These are phyloP conservation scores for Colletotrichum sp. DNA, from an alignment of 2,329 filamentous ascomycete species.

Conservation along the genomic window DNA sequence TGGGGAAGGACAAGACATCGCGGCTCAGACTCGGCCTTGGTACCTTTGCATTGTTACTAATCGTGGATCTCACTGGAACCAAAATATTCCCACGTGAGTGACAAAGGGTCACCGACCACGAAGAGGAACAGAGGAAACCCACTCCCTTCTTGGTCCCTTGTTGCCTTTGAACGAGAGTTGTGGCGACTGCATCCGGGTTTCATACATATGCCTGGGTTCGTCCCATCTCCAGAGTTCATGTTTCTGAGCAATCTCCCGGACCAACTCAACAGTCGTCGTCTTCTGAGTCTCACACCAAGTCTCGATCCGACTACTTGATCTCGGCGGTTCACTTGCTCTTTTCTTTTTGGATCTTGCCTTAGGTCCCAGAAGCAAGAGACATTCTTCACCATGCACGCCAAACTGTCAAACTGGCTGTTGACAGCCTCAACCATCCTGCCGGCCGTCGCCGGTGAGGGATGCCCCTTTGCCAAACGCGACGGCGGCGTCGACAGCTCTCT, in stretches of 20 bases:
- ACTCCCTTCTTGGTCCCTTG: not conserved
- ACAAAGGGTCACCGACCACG: not conserved
- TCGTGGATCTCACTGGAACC: not conserved
- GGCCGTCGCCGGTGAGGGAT: not conserved
- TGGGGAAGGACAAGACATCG: not conserved
- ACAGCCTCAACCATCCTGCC: slow-evolving; percentile 9
- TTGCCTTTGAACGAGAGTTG: not conserved
- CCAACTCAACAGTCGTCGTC: not conserved
- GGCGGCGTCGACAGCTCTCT: slow-evolving; percentile 5
- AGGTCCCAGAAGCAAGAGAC: not conserved
- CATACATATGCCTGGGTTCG: slow-evolving; percentile 16
- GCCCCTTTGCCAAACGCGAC: slow-evolving; percentile 17
- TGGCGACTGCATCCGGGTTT: not conserved
- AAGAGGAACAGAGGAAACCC: not conserved
- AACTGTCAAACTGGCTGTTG: slow-evolving; percentile 10
- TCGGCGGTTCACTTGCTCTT: not conserved
- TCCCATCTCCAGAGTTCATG: not conserved
- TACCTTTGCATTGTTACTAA: not conserved
- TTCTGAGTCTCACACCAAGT: not conserved
- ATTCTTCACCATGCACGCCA: slow-evolving; percentile 7
- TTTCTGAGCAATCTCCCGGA: not conserved
- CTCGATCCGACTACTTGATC: not conserved
- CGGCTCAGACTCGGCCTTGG: not conserved
- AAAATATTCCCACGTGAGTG: not conserved
- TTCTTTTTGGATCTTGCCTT: not conserved